These are phyloP conservation scores for Bruguiera parviflora DNA, from an alignment of 345 rosid genomes.

Conservation along the genomic window DNA sequence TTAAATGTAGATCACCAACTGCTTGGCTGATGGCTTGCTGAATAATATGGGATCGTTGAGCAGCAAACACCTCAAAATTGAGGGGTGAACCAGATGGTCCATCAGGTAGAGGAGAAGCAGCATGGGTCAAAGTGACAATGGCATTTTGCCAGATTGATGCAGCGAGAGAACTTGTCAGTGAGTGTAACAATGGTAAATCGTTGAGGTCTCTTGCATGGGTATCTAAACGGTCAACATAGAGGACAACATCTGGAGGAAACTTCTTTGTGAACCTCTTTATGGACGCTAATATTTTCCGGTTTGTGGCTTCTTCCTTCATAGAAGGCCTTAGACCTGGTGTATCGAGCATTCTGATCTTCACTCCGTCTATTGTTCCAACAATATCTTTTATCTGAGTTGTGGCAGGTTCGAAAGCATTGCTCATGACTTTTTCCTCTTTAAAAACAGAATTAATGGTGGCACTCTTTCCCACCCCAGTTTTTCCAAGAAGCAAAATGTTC, in stretches of 20 bases:
- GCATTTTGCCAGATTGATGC: slow-evolving; percentile 64
- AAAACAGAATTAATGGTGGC: slow-evolving; percentile 69
- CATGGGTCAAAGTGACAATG: slow-evolving; percentile 62
- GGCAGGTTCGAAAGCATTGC: slow-evolving; percentile 51
- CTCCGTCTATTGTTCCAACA: slow-evolving; percentile 47
- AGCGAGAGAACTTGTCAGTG: slow-evolving; percentile 44
- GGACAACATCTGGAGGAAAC: slow-evolving; percentile 63
- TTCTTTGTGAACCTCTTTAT: slow-evolving; percentile 47
- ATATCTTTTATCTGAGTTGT: slow-evolving; percentile 47
- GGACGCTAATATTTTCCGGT: slow-evolving; percentile 51
- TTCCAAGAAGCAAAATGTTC: slow-evolving; percentile 68
- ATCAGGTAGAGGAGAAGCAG: slow-evolving; percentile 50
- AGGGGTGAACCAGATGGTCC: slow-evolving; percentile 41
- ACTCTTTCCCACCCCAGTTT: slow-evolving; percentile 88
- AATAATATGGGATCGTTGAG: slow-evolving; percentile 40
- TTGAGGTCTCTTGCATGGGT: slow-evolving; percentile 26
- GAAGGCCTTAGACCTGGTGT: slow-evolving; percentile 69
- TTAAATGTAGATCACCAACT: slow-evolving; percentile 39
- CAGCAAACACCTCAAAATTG: slow-evolving; percentile 47
- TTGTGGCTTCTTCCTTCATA: slow-evolving; percentile 42
- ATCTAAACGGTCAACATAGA: slow-evolving; percentile 73
- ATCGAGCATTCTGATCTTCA: slow-evolving; percentile 52
- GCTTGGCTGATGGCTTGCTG: slow-evolving; percentile 49
- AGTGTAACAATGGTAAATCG: slow-evolving; percentile 47
- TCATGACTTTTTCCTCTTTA: slow-evolving; percentile 42